Percentiles rank a stretch among this genome's conserved stretches.
Evolutionary conservation across 768 basidiomycete genomes (phyloP).

Genomic region (Leucosporidium creatinivorum): DNA sequence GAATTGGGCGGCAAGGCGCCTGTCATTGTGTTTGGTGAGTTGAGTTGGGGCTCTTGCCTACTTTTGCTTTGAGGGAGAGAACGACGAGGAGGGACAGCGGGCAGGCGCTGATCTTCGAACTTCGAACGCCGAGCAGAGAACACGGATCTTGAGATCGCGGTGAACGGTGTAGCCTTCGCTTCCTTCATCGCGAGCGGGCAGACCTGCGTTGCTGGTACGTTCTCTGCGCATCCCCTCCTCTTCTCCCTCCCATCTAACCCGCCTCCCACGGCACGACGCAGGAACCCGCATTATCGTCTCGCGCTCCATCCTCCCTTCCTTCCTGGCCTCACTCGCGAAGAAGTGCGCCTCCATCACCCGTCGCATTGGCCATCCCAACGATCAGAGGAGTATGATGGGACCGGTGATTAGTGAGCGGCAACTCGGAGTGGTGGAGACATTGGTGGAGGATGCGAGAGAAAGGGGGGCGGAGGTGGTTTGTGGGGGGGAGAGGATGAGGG

Average conservation of each 20-base stretch:
- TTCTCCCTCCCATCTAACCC: too few species aligned
- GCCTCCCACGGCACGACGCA: neutral
- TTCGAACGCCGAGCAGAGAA: slow-evolving; percentile 49
- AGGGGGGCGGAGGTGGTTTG: slow-evolving; percentile 50
- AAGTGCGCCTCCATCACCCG: slow-evolving; percentile 21
- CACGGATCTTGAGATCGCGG: slow-evolving; percentile 63
- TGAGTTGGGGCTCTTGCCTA: too few species aligned
- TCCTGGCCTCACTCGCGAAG: slow-evolving; percentile 2
- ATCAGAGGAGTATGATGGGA: slow-evolving; percentile 55
- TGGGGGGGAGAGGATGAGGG: slow-evolving; percentile 63
- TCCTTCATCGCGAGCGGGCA: slow-evolving; percentile 77
- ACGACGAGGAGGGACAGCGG: too few species aligned
- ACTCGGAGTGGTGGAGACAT: slow-evolving; percentile 57
- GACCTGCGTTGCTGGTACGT: slow-evolving; percentile 31
- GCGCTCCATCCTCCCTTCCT: slow-evolving; percentile 2
- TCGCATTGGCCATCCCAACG: slow-evolving; percentile 46
- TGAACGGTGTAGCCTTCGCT: slow-evolving; percentile 75
- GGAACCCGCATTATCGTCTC: slow-evolving; percentile 25
- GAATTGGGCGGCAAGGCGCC: slow-evolving; percentile 72
- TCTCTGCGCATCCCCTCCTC: neutral
- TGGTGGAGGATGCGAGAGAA: slow-evolving; percentile 48
- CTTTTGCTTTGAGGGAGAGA: too few species aligned
- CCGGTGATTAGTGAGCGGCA: slow-evolving; percentile 64
- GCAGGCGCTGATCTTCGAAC: too few species aligned
- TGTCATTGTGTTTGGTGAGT: slow-evolving; percentile 58